These are phyloP conservation scores for Jatropha multifida DNA, from an alignment of 441 rosid species.

Conservation along the genomic window DNA sequence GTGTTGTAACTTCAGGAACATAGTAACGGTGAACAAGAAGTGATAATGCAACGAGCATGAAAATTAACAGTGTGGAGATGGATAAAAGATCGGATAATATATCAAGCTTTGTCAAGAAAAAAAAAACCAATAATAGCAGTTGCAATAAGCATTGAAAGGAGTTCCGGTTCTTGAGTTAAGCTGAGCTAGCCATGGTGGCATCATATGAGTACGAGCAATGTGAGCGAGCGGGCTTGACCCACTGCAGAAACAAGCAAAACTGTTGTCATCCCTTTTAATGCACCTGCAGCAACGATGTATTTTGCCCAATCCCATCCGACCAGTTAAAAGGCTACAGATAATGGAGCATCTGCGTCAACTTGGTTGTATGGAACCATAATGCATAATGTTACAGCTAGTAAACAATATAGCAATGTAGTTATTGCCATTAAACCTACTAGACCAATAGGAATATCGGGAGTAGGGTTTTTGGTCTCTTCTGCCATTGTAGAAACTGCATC, in stretches of 20 bases:
- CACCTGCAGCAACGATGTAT: conserved; percentile 30
- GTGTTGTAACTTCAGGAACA: conserved; percentile 50
- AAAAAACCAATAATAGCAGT: conserved; percentile 34
- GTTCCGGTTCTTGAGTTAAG: conserved; percentile 24
- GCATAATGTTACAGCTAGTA: conserved; percentile 16
- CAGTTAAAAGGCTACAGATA: conserved; percentile 25
- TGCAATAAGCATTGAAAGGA: conserved; percentile 21
- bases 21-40: conserved; percentile 76
- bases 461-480: conserved; percentile 71
- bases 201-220: conserved; percentile 36
- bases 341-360: conserved; percentile 24
- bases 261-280: conserved; percentile 32
- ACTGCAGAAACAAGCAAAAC: conserved; percentile 30
- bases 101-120: conserved; percentile 21
- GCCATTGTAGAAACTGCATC: conserved; percentile 85
- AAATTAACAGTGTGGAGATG: conserved; percentile 53
- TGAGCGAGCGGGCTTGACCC: conserved; percentile 28
- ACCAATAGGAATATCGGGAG: conserved; percentile 68
- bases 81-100: conserved; percentile 31
- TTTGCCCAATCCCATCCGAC: conserved; percentile 32
- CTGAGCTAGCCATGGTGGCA: conserved; percentile 31
- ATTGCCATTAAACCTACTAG: conserved; percentile 71
- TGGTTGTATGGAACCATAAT: conserved; percentile 26
- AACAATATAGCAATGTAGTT: conserved; percentile 31
- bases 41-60: conserved; percentile 68